phyloP scores from a whole-genome alignment of 768 basidiomycete species.

The Tulasnella calospora region DNA sequence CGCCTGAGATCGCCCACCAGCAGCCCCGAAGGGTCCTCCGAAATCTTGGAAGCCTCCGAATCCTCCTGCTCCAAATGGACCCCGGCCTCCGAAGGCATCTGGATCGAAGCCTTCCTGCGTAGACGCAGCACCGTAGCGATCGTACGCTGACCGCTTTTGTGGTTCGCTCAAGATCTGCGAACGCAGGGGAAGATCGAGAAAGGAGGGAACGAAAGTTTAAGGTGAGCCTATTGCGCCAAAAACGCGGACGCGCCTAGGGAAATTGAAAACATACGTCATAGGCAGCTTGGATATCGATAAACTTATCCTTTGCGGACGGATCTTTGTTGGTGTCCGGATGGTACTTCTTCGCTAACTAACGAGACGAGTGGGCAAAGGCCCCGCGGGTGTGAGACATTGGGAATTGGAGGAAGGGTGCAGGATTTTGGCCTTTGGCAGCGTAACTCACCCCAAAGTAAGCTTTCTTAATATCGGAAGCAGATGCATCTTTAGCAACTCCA shows the following conservation, averaged over 20 bases:
- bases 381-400: neutral
- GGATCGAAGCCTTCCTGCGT: slow-evolving; percentile 94
- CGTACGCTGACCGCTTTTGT: slow-evolving; percentile 84
- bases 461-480: slow-evolving; percentile 90
- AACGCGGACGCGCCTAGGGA: neutral
- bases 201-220: neutral
- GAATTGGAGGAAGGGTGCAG: neutral
- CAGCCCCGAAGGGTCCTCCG: slow-evolving; percentile 49
- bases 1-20: slow-evolving; percentile 44
- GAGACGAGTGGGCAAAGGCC: neutral
- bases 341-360: slow-evolving; percentile 91
- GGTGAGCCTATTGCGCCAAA: neutral
- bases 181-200: neutral
- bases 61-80: slow-evolving; percentile 53
- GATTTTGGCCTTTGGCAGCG: neutral
- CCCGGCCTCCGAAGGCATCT: slow-evolving; percentile 58
- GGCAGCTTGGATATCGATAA: slow-evolving; percentile 93
- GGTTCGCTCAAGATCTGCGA: slow-evolving; percentile 86
- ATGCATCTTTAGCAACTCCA: slow-evolving; percentile 79
- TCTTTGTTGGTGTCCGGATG: slow-evolving; percentile 98
- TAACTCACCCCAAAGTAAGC: slow-evolving; percentile 82
- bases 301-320: slow-evolving; percentile 82
- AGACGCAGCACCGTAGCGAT: slow-evolving; percentile 88
- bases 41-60: slow-evolving; percentile 75
- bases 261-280: slow-evolving; percentile 69